Base-by-base conservation (phyloP, 2,329 filamentous ascomycete genomes). In the Trichophyton equinum region DNA sequence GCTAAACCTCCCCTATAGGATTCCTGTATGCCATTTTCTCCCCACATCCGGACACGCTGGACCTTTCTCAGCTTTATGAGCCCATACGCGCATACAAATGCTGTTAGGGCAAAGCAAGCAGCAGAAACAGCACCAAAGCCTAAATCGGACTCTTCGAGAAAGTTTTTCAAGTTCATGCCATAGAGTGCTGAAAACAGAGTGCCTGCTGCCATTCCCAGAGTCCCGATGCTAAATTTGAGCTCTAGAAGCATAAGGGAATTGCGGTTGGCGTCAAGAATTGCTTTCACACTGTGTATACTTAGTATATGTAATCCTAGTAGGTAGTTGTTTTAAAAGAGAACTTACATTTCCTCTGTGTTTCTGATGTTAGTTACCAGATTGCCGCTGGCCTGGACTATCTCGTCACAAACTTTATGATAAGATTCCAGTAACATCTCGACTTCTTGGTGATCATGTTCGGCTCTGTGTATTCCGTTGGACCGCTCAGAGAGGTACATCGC, bases 151-250 rank as follows among this genome's bases (percentile, higher is more conserved):
- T 97, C 92, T 77, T 99, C 94, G 68, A 97, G 90, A 74, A 96
- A 97, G 75, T 97, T 97, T 72, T 96, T 95, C 65, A 99, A 79
- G 77, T 99, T 99, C 91, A 97, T 97, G 68, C 94, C 94, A 80
- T 97, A 99, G n/a, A 99, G 84, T n/a, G 91, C 91, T 7, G 94
- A 95, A 68, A 96, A 82, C 71, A 97, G 95, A 57, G 94, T 96
- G 60, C 94, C 94, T 71, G 91, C 90, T 60, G 90, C 92, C 56
- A 97, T 84, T n/a, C 91, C 91, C 3, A 99, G 83, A 0, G 94
- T 97, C 61, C 91, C 89, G 63, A 99, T 91, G 71, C 88, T 94
- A 77, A 97, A 96, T 72, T 95, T 96, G 67, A 99, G 85, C 65
- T 97, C 94, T 36, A 97, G 82, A 18, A 99, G 81, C 94, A 99